These are phyloP conservation scores for Aethionema arabicum DNA, from an alignment of 345 rosid species.

Conservation along the genomic window DNA sequence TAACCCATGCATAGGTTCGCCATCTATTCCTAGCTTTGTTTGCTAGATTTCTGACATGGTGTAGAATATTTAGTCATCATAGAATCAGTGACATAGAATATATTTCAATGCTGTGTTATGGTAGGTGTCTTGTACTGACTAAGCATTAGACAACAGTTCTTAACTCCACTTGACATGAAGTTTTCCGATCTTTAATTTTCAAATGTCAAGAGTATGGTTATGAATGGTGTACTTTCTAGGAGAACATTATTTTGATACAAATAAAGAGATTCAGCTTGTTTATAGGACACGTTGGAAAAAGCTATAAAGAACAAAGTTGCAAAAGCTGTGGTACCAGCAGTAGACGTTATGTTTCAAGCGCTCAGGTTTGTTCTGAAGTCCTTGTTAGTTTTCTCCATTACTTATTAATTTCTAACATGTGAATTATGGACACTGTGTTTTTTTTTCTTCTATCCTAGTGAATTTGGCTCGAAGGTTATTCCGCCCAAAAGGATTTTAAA, in stretches of 20 bases:
- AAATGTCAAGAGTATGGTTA: conserved; percentile 14
- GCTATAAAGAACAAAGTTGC: conserved; percentile 99
- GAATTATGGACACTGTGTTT: conserved; percentile 20
- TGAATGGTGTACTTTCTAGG: conserved; percentile 12
- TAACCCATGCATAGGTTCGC: conserved; percentile 6
- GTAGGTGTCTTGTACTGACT: conserved; percentile 2
- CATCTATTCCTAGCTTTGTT: conserved; percentile 13
- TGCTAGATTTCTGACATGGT: conserved; percentile 21
- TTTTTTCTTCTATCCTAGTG: conserved; percentile 51
- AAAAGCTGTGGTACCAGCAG: conserved; percentile 99
- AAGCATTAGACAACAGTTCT: neutral
- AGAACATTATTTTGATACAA: conserved; percentile 13
- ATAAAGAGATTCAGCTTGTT: conserved; percentile 24
- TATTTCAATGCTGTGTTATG: conserved; percentile 9
- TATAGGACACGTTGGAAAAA: conserved; percentile 95
- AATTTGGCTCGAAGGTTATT: conserved; percentile 87
- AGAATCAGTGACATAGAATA: conserved; percentile 4
- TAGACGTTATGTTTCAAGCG: conserved; percentile 97
- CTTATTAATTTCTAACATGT: conserved; percentile 24
- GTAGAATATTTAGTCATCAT: neutral
- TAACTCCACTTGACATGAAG: conserved; percentile 15
- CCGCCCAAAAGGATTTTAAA: conserved; percentile 92
- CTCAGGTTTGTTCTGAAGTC: conserved; percentile 57
- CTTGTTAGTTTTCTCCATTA: conserved; percentile 26
- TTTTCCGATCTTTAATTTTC: conserved; percentile 14